phyloP scores from a whole-genome alignment of 2,329 filamentous ascomycete species.

The Penicillium capsulatum region DNA sequence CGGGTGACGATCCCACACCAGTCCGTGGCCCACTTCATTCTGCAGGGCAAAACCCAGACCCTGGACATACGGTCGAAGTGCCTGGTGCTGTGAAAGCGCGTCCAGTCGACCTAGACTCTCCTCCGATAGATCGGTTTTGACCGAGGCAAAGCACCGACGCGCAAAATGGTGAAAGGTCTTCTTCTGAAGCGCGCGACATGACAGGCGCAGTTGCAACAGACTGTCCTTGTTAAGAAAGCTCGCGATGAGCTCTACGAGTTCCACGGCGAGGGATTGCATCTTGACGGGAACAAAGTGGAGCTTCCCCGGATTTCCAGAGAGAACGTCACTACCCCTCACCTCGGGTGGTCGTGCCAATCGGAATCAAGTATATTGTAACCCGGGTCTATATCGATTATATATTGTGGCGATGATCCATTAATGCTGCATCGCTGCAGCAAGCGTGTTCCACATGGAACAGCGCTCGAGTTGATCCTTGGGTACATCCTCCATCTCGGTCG shows the following conservation, averaged over 20 bases:
- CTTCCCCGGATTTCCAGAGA: no score
- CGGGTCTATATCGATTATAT: no score
- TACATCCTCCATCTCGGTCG: constrained; percentile 19
- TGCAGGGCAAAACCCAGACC: constrained; percentile 21
- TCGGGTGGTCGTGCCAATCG: no score
- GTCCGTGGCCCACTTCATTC: constrained; percentile 19
- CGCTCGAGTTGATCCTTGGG: constrained; percentile 12
- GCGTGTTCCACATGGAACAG: constrained; percentile 17
- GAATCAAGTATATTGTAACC: no score
- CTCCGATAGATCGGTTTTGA: constrained; percentile 21
- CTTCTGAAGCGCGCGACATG: constrained; percentile 17
- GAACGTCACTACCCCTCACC: no score
- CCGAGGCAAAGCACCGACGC: constrained; percentile 18
- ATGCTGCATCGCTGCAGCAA: constrained; percentile 15
- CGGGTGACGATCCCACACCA: constrained; percentile 21
- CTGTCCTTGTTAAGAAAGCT: constrained; percentile 6
- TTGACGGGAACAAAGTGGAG: constrained; percentile 2
- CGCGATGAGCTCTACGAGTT: constrained; percentile 20
- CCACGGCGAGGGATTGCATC: constrained; percentile 13
- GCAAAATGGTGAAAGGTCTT: constrained; percentile 25
- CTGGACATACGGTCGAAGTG: constrained; percentile 15
- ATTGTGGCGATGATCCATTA: no score
- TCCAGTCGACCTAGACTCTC: constrained; percentile 20
- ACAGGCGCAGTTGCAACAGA: constrained; percentile 17
- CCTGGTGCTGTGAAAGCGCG: constrained; percentile 12